Conservation (phyloP, 2,329 filamentous ascomycete genomes). For the Colletotrichum spinosum region DNA sequence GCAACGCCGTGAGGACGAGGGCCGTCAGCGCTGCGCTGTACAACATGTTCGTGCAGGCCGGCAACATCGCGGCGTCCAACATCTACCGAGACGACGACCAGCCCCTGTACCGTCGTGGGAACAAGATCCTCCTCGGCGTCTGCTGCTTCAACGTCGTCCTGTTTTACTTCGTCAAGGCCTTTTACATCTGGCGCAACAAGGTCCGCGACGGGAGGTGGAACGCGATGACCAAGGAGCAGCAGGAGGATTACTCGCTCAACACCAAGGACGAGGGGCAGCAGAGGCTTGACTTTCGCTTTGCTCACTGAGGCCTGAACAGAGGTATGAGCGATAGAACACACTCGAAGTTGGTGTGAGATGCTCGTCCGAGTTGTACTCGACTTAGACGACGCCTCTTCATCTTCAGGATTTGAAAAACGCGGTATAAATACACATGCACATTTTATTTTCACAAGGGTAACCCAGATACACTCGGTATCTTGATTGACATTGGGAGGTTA, state of each 20-base stretch:
- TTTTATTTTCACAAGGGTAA: no score
- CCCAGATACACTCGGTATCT: no score
- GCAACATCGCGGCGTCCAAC: conserved; percentile 57
- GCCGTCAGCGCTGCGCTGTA: conserved; percentile 61
- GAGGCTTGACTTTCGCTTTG: conserved; percentile 66
- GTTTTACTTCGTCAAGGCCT: conserved; percentile 57
- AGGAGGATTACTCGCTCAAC: conserved; percentile 59
- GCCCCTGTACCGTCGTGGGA: conserved; percentile 63
- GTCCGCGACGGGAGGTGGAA: conserved; percentile 56
- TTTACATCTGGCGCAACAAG: conserved; percentile 61
- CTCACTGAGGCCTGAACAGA: conserved; percentile 47
- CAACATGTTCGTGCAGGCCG: conserved; percentile 59
- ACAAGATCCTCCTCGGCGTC: conserved; percentile 61
- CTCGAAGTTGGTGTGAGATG: no score
- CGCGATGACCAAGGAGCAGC: conserved; percentile 56
- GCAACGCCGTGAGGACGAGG: conserved; percentile 60
- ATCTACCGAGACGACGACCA: conserved; percentile 68
- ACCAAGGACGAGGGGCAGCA: conserved; percentile 65
- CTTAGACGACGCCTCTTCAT: no score
- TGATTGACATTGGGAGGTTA: no score
- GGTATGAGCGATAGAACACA: neutral
- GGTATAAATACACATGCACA: no score
- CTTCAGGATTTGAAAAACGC: no score
- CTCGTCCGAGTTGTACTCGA: no score
- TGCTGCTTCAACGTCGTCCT: conserved; percentile 59